A percentile compares a stretch with the other conserved stretches of the same genome.
phyloP scores from a whole-genome alignment of 805 yeast species.

The Geotrichum ghanense region DNA sequence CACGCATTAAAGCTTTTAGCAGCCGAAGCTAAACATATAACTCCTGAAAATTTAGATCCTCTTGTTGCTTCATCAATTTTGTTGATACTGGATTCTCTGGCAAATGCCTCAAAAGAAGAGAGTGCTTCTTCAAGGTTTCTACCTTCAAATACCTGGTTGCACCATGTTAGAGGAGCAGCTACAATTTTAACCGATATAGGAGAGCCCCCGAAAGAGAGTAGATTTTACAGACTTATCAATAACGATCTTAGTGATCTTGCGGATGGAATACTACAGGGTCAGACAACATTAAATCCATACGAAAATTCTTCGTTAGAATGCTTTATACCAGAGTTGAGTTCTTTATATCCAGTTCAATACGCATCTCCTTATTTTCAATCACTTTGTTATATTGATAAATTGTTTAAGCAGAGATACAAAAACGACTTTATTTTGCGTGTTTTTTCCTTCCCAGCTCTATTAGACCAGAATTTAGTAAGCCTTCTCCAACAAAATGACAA shows the following conservation, averaged over 20 bases:
- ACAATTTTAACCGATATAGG: slow-evolving; percentile 93
- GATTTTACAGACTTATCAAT: slow-evolving; percentile 61
- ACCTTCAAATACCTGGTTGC: slow-evolving; percentile 94
- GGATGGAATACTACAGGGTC: slow-evolving; percentile 27
- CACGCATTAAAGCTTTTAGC: slow-evolving; percentile 73
- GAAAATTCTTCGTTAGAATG: slow-evolving; percentile 33
- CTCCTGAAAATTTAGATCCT: slow-evolving; percentile 73
- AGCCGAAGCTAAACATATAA: slow-evolving; percentile 76
- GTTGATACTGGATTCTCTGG: slow-evolving; percentile 78
- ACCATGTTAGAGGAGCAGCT: slow-evolving; percentile 95
- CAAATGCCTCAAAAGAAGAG: slow-evolving; percentile 63
- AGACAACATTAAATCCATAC: slow-evolving; percentile 8
- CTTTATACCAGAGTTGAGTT: slow-evolving; percentile 76
- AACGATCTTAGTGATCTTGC: slow-evolving; percentile 87
- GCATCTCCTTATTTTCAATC: slow-evolving; percentile 83
- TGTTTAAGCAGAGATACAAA: slow-evolving; percentile 65
- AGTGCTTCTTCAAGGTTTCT: slow-evolving; percentile 40
- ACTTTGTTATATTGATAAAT: slow-evolving; percentile 71
- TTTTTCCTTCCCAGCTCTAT: slow-evolving; percentile 85
- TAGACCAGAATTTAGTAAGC: slow-evolving; percentile 70
- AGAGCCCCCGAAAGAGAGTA: slow-evolving; percentile 64
- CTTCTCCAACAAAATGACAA: slow-evolving; percentile 75
- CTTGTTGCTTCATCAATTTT: slow-evolving; percentile 85
- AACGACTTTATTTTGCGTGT: slow-evolving; percentile 78
- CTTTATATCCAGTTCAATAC: slow-evolving; percentile 73